phyloP scores from a whole-genome alignment of 108 stramenopile genomes.

The Epipyxis sp. region DNA sequence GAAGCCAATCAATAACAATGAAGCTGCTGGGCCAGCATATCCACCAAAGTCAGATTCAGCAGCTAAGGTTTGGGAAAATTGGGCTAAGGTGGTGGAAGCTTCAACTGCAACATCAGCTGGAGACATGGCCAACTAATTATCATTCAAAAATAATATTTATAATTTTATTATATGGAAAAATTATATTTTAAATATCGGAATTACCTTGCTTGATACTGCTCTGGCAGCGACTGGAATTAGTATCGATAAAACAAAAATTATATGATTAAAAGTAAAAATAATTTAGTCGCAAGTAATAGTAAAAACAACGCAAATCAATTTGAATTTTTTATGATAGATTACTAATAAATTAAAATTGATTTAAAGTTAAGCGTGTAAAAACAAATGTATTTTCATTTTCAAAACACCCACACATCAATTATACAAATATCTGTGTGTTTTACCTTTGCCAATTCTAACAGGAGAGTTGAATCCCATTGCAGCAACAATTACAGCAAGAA shows the following conservation, averaged over 20 bases:
- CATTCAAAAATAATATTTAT: background rate
- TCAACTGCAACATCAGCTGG: background rate
- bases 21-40: background rate
- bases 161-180: background rate
- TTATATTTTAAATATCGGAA: background rate
- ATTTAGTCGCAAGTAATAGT: background rate
- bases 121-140: background rate
- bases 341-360: background rate
- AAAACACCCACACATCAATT: background rate
- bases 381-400: background rate
- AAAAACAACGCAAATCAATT: background rate
- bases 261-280: background rate
- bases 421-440: background rate
- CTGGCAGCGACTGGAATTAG: too few relatives aligned
- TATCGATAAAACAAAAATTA: too few relatives aligned
- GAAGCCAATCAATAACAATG: background rate
- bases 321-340: background rate
- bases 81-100: background rate
- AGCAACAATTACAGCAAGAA: background rate
- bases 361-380: background rate
- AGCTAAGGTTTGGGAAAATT: background rate
- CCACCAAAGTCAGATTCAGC: background rate
- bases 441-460: background rate
- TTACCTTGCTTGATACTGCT: background rate
- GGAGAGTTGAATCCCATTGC: background rate